Conservation (phyloP, 2,329 filamentous ascomycete genomes). For the Venturia effusa region DNA sequence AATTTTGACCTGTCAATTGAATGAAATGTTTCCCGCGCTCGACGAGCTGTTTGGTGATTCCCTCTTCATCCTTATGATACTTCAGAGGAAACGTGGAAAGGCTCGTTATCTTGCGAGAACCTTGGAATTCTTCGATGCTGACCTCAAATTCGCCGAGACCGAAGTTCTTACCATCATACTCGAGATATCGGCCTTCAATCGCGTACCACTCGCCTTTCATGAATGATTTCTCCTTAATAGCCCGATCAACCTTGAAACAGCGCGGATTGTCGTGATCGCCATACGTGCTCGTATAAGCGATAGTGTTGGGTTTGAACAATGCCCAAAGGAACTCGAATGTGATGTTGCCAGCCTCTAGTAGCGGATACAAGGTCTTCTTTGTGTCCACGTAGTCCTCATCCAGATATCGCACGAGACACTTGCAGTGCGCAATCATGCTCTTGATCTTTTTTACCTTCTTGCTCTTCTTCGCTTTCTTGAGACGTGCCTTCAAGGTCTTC, state of each 20-base stretch:
- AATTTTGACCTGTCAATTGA: slow-evolving; percentile 68
- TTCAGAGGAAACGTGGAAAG: slow-evolving; percentile 66
- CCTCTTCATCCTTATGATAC: slow-evolving; percentile 64
- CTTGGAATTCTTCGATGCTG: slow-evolving; percentile 66
- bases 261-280: slow-evolving; percentile 65
- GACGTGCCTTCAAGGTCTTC: slow-evolving; percentile 52
- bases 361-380: slow-evolving; percentile 70
- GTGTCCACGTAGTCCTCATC: slow-evolving; percentile 68
- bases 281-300: slow-evolving; percentile 68
- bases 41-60: slow-evolving; percentile 55
- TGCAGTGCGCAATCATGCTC: slow-evolving; percentile 53
- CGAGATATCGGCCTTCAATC: slow-evolving; percentile 68
- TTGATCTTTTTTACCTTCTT: slow-evolving; percentile 52
- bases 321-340: slow-evolving; percentile 49
- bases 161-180: slow-evolving; percentile 80
- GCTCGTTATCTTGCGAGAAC: slow-evolving; percentile 70
- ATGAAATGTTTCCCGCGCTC: slow-evolving; percentile 80
- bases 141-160: slow-evolving; percentile 62
- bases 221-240: slow-evolving; percentile 58
- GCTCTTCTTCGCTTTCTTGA: slow-evolving; percentile 48
- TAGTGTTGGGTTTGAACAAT: slow-evolving; percentile 59
- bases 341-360: slow-evolving; percentile 72
- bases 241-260: slow-evolving; percentile 71
- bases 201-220: slow-evolving; percentile 65
- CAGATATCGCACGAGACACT: slow-evolving; percentile 64